These are phyloP conservation scores for Cercophora samala DNA, from an alignment of 495 filamentous ascomycete genomes.

Conservation along the genomic window DNA sequence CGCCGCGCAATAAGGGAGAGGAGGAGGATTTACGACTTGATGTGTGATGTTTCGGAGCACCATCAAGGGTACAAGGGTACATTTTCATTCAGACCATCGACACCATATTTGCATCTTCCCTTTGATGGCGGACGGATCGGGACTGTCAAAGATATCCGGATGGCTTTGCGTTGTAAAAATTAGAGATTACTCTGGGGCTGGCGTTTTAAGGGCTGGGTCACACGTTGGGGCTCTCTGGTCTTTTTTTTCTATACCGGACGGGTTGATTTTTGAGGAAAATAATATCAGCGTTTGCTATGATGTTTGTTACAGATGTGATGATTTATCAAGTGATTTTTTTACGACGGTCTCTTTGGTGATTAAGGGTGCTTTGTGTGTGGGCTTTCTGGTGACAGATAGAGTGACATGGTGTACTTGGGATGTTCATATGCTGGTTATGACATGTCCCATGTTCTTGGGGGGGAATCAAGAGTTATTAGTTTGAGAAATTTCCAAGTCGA, in stretches of 20 bases:
- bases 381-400: too few relatives aligned
- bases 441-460: too few relatives aligned
- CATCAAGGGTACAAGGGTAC: neutral
- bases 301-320: too few relatives aligned
- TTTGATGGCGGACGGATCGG: neutral
- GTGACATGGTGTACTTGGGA: too few relatives aligned
- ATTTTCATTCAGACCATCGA: neutral
- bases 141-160: neutral
- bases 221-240: neutral
- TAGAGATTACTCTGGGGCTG: neutral
- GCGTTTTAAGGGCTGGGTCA: neutral
- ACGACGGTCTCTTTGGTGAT: too few relatives aligned
- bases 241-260: neutral
- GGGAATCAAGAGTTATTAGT: too few relatives aligned
- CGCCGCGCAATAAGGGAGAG: slow-evolving; percentile 14
- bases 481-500: too few relatives aligned
- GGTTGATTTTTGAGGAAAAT: neutral
- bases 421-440: too few relatives aligned
- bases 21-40: neutral
- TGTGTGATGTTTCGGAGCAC: neutral
- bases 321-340: too few relatives aligned
- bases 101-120: neutral
- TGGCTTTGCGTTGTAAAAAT: neutral
- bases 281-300: neutral
- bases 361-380: too few relatives aligned